A percentile compares a stretch with the other conserved stretches of the same genome.
Evolutionary conservation across 345 rosid species (phyloP).

Genomic region (Lumnitzera racemosa): DNA sequence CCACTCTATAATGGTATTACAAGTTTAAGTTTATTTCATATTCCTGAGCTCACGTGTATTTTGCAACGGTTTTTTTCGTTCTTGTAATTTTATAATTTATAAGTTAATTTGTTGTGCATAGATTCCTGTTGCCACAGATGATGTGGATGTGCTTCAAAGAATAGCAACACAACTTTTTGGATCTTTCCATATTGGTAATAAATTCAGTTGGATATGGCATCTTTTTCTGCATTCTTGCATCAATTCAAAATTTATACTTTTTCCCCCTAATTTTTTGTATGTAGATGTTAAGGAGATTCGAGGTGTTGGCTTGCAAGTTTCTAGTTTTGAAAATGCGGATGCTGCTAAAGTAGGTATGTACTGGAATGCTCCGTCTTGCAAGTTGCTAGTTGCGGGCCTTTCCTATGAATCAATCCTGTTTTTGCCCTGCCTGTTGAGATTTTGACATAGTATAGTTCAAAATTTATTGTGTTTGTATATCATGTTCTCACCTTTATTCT

Average conservation of each 20-base stretch:
- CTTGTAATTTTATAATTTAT: neutral
- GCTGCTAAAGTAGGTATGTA: slow-evolving; percentile 49
- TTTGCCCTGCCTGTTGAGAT: too few relatives aligned
- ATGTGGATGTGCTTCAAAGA: slow-evolving; percentile 68
- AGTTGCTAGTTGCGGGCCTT: neutral
- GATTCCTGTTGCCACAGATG: slow-evolving; percentile 85
- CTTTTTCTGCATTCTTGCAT: neutral
- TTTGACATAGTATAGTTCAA: too few relatives aligned
- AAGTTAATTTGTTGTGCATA: slow-evolving; percentile 11
- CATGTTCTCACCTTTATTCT: slow-evolving; percentile 1
- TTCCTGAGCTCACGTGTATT: neutral
- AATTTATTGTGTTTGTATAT: neutral
- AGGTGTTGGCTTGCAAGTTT: slow-evolving; percentile 94
- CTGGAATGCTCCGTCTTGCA: slow-evolving; percentile 4
- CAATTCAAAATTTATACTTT: neutral
- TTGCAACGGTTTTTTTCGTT: neutral
- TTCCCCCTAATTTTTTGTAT: slow-evolving; percentile 1
- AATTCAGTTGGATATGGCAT: slow-evolving; percentile 6
- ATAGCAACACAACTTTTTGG: slow-evolving; percentile 73
- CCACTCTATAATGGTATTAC: slow-evolving; percentile 70
- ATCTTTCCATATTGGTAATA: slow-evolving; percentile 59
- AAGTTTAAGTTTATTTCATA: neutral
- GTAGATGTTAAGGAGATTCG: slow-evolving; percentile 79
- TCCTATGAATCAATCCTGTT: too few relatives aligned
- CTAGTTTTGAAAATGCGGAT: slow-evolving; percentile 74